Conservation (phyloP, 2,329 filamentous ascomycete species). For the Fusarium begoniae region DNA sequence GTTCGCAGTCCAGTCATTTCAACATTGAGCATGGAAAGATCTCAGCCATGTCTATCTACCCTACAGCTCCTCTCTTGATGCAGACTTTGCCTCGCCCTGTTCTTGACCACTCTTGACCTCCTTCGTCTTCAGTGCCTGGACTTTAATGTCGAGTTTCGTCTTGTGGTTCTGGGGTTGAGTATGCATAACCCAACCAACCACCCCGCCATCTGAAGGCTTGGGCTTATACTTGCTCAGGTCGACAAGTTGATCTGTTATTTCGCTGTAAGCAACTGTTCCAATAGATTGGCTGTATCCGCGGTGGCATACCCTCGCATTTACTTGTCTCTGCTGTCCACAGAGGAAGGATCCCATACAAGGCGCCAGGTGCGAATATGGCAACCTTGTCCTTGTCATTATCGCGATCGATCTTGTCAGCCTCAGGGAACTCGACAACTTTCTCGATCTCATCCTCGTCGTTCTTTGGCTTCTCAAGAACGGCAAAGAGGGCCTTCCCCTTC, state of each 20-base stretch:
- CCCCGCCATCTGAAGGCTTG: slow-evolving; percentile 36
- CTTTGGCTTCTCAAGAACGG: slow-evolving; percentile 52
- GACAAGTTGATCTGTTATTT: slow-evolving; percentile 37
- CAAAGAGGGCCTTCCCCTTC: slow-evolving; percentile 52
- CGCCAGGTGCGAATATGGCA: slow-evolving; percentile 63
- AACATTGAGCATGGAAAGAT: neutral
- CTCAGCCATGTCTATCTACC: neutral
- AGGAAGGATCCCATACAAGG: slow-evolving; percentile 59
- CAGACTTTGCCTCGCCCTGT: slow-evolving; percentile 10
- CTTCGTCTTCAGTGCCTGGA: slow-evolving; percentile 47
- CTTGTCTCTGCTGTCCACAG: slow-evolving; percentile 58
- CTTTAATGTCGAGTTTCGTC: slow-evolving; percentile 50
- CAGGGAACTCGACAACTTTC: slow-evolving; percentile 46
- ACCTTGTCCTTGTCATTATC: slow-evolving; percentile 48
- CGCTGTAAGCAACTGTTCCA: neutral
- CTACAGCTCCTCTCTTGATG: slow-evolving; percentile 41
- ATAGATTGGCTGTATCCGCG: neutral
- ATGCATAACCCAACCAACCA: slow-evolving; percentile 46
- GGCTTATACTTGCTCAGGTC: slow-evolving; percentile 45
- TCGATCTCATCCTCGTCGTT: slow-evolving; percentile 51
- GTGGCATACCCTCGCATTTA: slow-evolving; percentile 53
- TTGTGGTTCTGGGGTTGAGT: slow-evolving; percentile 44
- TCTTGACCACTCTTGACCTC: slow-evolving; percentile 6
- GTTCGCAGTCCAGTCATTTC: neutral
- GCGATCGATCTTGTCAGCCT: slow-evolving; percentile 42